Base-by-base conservation (phyloP, 208 protist species). In the Lotmaria passim region DNA sequence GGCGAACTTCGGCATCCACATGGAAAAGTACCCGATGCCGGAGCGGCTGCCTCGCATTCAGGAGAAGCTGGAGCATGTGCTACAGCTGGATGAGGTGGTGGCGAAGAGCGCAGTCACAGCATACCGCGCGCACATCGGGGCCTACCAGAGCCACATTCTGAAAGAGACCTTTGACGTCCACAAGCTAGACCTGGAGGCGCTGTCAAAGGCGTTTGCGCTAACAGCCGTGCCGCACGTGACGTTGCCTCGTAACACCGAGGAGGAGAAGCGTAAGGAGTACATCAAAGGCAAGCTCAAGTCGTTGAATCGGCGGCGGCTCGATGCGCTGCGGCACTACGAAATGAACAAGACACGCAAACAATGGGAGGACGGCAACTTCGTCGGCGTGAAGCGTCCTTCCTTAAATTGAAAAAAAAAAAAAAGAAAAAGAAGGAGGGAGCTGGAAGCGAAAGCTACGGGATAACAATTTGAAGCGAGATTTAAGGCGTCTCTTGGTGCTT, bases 81-180 rank as follows among this genome's bases (percentile, higher is more conserved):
- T 96, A 66, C 87, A 95, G 81, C 78, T 95, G 26, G 91, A 97
- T 62, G 75, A 80, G 8, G 75, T 97, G 21, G 89, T 96, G 7
- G 90, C 90, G 28, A 96, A 96, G 80, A 94, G 88, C 63, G 94
- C 96, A n/a, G 82, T 93, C 23, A 86, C 58, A 50, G 97, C 96
- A 0, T 99, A 93, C 69, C 79, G 91, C 50, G 91, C 96, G 17
- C 97, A 93, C 61, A 78, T 98, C 10, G 88, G 86, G 10, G 91
- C 95, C 33, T 99, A 99, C 55, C 82, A 98, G 26, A 97, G 95
- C 23, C 97, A 98, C 62, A 83, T 94, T 8, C 72, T 96, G 6
- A 96, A 98, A 75, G 72, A 97, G 33, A 97, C 97, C 10, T 98
- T 99, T 74, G 83, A 97, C 64, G 75, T 97, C 8, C 79, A 86